Percentiles rank a stretch among this genome's conserved stretches.
phyloP scores from a whole-genome alignment of 2,329 filamentous ascomycete species.

The Metarhizium robertsii region DNA sequence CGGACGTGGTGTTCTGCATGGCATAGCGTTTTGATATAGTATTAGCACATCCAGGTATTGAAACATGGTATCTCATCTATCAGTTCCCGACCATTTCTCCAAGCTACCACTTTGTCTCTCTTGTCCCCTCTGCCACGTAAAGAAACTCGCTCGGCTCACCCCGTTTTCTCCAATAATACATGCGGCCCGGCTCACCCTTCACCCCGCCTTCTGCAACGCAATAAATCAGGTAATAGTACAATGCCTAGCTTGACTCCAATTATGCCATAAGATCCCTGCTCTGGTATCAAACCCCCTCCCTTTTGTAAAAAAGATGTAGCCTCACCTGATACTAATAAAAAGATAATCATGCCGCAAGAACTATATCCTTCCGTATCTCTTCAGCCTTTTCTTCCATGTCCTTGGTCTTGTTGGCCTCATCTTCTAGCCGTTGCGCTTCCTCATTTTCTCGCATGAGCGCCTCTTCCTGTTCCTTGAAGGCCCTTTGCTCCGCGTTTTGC shows the following conservation, averaged over 20 bases:
- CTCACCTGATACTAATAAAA: neutral
- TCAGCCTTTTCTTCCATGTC: conserved; percentile 15
- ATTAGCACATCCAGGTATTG: neutral
- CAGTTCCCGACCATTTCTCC: neutral
- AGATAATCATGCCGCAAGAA: conserved; percentile 9
- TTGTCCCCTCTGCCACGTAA: neutral
- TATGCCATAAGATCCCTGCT: neutral
- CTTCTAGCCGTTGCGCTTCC: conserved; percentile 42
- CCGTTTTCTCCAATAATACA: neutral
- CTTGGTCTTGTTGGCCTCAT: conserved; percentile 29
- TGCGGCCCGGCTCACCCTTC: neutral
- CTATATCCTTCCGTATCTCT: conserved; percentile 14
- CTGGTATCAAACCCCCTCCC: neutral
- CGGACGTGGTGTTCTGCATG: neutral
- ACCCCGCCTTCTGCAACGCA: neutral
- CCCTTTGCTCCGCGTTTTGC: conserved; percentile 32
- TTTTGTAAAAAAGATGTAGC: neutral
- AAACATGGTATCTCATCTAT: neutral
- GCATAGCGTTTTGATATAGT: neutral
- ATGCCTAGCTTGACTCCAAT: neutral
- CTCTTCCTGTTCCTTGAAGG: conserved; percentile 40
- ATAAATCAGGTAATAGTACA: neutral
- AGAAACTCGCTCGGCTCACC: neutral
- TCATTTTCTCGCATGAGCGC: conserved; percentile 43
- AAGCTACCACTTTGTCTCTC: neutral